phyloP scores from a whole-genome alignment of 2,329 filamentous ascomycete genomes.

The Stromatinia cepivora region DNA sequence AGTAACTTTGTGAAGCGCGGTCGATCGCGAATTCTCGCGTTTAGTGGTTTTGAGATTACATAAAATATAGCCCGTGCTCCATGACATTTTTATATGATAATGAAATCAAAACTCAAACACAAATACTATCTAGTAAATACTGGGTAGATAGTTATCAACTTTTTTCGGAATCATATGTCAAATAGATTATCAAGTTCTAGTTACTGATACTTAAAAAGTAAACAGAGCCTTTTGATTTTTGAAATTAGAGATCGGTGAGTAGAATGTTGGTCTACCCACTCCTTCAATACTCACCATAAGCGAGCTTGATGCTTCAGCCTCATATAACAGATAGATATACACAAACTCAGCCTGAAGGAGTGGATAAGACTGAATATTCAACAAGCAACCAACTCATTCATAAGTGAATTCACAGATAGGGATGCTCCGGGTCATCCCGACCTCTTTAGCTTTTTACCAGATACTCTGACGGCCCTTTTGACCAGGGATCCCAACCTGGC shows the following conservation, averaged over 20 bases:
- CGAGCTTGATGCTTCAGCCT: constrained; percentile 1
- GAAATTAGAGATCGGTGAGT: background rate
- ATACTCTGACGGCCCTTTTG: background rate
- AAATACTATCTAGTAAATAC: too few relatives aligned
- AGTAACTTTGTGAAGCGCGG: background rate
- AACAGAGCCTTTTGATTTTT: background rate
- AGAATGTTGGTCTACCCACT: background rate
- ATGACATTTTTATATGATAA: background rate
- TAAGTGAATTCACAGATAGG: background rate
- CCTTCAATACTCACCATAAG: background rate
- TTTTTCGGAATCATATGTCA: background rate
- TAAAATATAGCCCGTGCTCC: background rate
- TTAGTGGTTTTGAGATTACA: constrained; percentile 5
- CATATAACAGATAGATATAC: background rate
- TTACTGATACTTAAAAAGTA: background rate
- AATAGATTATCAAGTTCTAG: background rate
- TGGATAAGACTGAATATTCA: background rate
- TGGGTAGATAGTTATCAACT: too few relatives aligned
- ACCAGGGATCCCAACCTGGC: background rate
- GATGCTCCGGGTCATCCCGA: background rate
- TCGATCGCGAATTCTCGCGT: constrained; percentile 12
- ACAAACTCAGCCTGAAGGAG: background rate
- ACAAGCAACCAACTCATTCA: background rate
- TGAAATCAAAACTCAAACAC: too few relatives aligned
- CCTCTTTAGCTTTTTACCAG: background rate